Evolutionary conservation across 495 filamentous ascomycete genomes (phyloP), one percentile per base, ranked within the genome.

Genomic region (Aspergillus ostianus): DNA sequence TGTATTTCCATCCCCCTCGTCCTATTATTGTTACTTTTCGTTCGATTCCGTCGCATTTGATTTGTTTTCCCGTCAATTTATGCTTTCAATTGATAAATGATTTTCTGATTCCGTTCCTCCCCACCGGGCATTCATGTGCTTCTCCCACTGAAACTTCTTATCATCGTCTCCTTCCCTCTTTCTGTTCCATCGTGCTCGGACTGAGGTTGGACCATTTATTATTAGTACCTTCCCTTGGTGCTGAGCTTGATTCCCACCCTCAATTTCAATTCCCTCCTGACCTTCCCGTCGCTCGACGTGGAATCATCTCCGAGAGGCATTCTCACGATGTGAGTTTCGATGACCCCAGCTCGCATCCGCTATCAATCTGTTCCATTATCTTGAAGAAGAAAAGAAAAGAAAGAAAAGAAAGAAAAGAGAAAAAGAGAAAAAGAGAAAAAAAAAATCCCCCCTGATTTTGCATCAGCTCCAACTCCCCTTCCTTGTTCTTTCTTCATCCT

Each of bases 401-500:
- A 47, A 17, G 1, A 6, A 18, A 26, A 48, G 21, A 48, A 49
- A 49, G n/a, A 26, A 20, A 26, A 26, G 21, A 49, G 18, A 49
- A 49, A 49, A 49, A 49, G 21, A 49, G 18, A 1, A 21, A 49
- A 26, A 26, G 21, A 49, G 18, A 49, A 49, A 49, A 49, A 49
- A 49, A 49, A 21, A 1, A 21, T 21, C n/a, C n/a, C 13, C 46
- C 13, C 46, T 21, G 6, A 47, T 47, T 20, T 20, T 49, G 19
- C 15, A 4, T 8, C 18, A 9, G 3, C 13, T 41, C 36, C 12
- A 4, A 15, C 1, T 17, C 36, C 13, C 13, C 13, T 41, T 17
- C 13, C 36, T 17, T 41, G 10, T 13, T 17, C 12, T 41, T 13
- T 17, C 12, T 41, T 41, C 36, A 41, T 10, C 36, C 3, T 41